Evolutionary conservation across 2,329 filamentous ascomycete genomes (phyloP).

Genomic region (Colletotrichum abscissum): DNA sequence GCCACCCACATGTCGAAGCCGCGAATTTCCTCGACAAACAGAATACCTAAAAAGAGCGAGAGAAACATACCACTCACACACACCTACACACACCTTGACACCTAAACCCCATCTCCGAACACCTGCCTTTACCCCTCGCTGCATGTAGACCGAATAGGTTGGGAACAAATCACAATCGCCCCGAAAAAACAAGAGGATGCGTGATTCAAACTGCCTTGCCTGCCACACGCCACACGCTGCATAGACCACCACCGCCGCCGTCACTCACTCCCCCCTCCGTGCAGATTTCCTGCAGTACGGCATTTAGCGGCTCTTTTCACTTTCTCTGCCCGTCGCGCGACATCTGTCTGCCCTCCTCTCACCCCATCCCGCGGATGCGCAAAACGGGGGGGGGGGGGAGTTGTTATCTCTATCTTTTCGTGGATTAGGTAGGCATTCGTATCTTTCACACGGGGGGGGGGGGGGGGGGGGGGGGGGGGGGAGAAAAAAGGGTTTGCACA

Average conservation of each 20-base stretch:
- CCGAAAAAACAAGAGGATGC: not conserved
- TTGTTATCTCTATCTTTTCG: not conserved
- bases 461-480: too few species aligned
- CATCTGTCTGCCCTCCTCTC: not conserved
- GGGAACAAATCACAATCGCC: conserved; percentile 1
- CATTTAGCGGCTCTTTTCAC: conserved; percentile 24
- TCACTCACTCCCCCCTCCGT: not conserved
- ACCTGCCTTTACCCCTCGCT: conserved; percentile 7
- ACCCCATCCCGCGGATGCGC: not conserved
- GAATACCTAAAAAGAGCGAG: not conserved
- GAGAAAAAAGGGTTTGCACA: too few species aligned
- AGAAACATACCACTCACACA: not conserved
- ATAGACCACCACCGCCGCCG: not conserved
- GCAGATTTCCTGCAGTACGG: conserved; percentile 29
- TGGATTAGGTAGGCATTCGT: not conserved
- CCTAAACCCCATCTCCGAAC: not conserved
- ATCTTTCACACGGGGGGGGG: not conserved
- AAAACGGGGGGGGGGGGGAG: not conserved
- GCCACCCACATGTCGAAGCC: conserved; percentile 18
- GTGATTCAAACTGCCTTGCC: conserved; percentile 20
- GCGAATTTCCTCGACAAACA: not conserved
- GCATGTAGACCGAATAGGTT: conserved; percentile 22
- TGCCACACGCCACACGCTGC: conserved; percentile 5
- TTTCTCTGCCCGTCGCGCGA: not conserved
- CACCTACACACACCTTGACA: too few species aligned